Conservation (phyloP, 2,329 filamentous ascomycete genomes). For the Canariomyces notabilis region DNA sequence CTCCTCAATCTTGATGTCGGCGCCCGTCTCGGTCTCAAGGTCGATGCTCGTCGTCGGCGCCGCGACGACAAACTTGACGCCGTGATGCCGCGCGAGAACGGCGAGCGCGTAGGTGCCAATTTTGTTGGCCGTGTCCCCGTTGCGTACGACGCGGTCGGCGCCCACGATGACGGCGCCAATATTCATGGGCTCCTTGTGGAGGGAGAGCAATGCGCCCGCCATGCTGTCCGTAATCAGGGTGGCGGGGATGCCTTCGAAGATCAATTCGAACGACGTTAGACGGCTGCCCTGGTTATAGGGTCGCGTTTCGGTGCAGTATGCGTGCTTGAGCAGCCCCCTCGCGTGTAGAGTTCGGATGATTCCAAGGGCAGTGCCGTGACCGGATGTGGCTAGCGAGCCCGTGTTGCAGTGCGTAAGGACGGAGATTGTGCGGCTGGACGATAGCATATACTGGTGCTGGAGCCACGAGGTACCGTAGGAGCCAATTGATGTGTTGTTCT, state of each 20-base stretch:
- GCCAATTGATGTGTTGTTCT: constrained; percentile 84
- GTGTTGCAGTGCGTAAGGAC: constrained; percentile 98
- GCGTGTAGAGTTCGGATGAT: constrained; percentile 81
- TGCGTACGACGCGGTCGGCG: constrained; percentile 89
- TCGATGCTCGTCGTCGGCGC: constrained; percentile 95
- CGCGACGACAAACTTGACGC: constrained; percentile 90
- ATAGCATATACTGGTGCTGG: constrained; percentile 49
- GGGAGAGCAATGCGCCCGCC: constrained; percentile 77
- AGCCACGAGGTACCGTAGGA: constrained; percentile 81
- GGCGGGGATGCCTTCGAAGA: constrained; percentile 84
- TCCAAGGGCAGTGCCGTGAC: constrained; percentile 93
- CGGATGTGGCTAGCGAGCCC: constrained; percentile 90
- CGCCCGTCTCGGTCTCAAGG: constrained; percentile 68
- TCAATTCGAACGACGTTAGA: constrained; percentile 92
- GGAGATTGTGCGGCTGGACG: constrained; percentile 54
- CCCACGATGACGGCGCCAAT: constrained; percentile 89
- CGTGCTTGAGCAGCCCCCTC: constrained; percentile 64
- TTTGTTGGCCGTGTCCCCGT: constrained; percentile 98
- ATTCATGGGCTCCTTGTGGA: constrained; percentile 55
- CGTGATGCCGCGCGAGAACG: constrained; percentile 82
- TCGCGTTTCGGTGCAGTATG: constrained; percentile 93
- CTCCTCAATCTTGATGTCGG: constrained; percentile 86
- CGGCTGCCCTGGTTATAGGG: constrained; percentile 97
- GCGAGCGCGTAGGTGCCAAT: constrained; percentile 92
- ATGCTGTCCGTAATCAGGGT: constrained; percentile 95